Percentiles rank a stretch among this genome's conserved stretches.
Conservation (phyloP, 768 basidiomycete genomes). For the Tremella yokohamensis region DNA sequence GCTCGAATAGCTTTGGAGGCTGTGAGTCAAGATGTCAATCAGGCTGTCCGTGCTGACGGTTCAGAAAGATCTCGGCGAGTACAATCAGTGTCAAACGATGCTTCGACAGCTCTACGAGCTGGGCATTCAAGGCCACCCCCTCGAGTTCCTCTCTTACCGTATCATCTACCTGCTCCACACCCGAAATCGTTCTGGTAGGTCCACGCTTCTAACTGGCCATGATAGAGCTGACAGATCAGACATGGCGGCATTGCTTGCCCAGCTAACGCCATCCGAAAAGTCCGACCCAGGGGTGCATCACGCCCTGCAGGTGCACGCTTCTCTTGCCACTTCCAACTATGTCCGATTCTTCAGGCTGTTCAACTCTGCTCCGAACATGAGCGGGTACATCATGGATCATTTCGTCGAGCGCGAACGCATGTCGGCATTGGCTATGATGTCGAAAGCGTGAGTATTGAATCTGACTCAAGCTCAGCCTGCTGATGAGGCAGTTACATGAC, state of each 20-base stretch:
- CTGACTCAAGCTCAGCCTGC: not conserved
- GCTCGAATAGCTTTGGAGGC: slow-evolving; percentile 93
- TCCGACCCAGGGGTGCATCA: slow-evolving; percentile 73
- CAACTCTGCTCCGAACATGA: slow-evolving; percentile 86
- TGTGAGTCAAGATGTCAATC: slow-evolving; percentile 55
- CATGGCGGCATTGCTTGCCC: slow-evolving; percentile 93
- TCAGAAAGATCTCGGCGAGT: slow-evolving; percentile 98
- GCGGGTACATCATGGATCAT: slow-evolving; percentile 98
- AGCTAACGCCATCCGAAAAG: slow-evolving; percentile 91
- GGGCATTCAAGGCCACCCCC: slow-evolving; percentile 83
- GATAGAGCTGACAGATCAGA: slow-evolving; percentile 56
- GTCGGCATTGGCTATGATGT: slow-evolving; percentile 79
- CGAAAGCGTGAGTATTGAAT: slow-evolving; percentile 72
- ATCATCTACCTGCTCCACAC: slow-evolving; percentile 94
- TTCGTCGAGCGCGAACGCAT: slow-evolving; percentile 89
- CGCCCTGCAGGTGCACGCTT: slow-evolving; percentile 82
- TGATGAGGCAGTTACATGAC: slow-evolving; percentile 67
- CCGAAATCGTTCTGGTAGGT: slow-evolving; percentile 83
- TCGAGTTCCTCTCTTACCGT: slow-evolving; percentile 96
- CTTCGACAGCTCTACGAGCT: slow-evolving; percentile 86
- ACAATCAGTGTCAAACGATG: slow-evolving; percentile 93
- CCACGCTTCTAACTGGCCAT: not conserved
- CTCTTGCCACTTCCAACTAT: slow-evolving; percentile 89
- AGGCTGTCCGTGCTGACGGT: not conserved
- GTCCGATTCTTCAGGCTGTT: slow-evolving; percentile 85